Base-by-base conservation (phyloP, 176 grass and related monocot genomes). In the Oryza glaberrima region DNA sequence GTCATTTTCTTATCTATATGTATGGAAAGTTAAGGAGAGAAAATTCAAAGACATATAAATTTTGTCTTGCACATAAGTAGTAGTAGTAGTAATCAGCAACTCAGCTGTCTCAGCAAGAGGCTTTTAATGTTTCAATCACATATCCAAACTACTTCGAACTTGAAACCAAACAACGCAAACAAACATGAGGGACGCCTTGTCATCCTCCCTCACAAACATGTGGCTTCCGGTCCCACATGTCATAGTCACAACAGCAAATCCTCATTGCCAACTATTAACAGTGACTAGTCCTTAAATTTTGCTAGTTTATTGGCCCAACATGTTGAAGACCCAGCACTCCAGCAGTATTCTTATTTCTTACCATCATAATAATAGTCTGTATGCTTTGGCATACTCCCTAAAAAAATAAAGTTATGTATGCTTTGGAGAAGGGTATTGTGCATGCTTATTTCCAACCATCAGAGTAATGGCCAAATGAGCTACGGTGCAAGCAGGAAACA, bases 1-100 rank as follows among this genome's bases (percentile, higher is more conserved):
- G 91, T 98, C 79, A 98, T 94, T 92, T 94, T 83, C 77, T 90
- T 87, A 47, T 98, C 96, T 92, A 98, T 98, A 87, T 95, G 96
- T 98, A 80, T 81, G 96, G 52, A 41, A 86, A 98, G 91, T 98
- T 89, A 98, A 98, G 89, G 86, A 22, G 88, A 78, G 84, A 87
- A 36, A 91, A 72, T 56, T 35, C 34, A 65, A 25, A 9, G 14
- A 60, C 22, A 22, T 56, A 2, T 19, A 36, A 70, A 48, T 78
- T 58, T 63, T 84, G 64, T 77, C 9, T 44, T 68, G 41, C 51
- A 83, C 48, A 73, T 43, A 43, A 43, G 40, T 43, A 80, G 7
- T 35, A 35, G 7, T 35, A 35, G 34, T 36, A 80, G 17, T 90
- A 66, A 86, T 80, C 26, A 76, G 63, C 11, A 30, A 49, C 36